Percentiles rank a stretch among this genome's conserved stretches.
These are phyloP conservation scores for Sugiyamaella sp. DNA, from an alignment of 1,139 yeast species.

Conservation along the genomic window DNA sequence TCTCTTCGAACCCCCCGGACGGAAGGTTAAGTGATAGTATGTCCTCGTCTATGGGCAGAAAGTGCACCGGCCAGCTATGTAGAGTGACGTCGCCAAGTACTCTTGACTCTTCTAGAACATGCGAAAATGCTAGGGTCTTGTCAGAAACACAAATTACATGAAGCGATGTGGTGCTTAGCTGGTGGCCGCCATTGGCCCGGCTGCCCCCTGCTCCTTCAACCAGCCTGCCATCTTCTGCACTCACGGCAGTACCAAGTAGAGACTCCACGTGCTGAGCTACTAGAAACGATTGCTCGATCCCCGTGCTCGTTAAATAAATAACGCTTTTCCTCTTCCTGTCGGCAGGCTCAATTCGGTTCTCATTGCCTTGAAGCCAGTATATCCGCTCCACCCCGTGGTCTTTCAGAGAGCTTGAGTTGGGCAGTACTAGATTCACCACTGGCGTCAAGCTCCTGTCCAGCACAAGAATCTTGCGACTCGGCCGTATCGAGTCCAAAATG, in stretches of 20 bases:
- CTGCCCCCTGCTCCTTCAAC: neutral
- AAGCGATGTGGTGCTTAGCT: conserved; percentile 24
- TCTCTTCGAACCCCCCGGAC: conserved; percentile 40
- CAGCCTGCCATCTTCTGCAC: neutral
- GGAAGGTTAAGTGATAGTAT: conserved; percentile 42
- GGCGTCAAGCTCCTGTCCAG: conserved; percentile 60
- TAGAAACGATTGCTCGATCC: conserved; percentile 30
- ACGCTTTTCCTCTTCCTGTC: conserved; percentile 21
- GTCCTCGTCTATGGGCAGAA: conserved; percentile 41
- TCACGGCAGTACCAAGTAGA: conserved; percentile 22
- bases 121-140: conserved; percentile 39
- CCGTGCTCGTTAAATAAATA: conserved; percentile 32
- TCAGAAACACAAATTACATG: conserved; percentile 42
- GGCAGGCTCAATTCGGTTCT: conserved; percentile 4
- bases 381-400: conserved; percentile 61
- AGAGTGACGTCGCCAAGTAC: conserved; percentile 46
- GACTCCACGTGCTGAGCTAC: conserved; percentile 37
- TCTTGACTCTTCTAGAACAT: conserved; percentile 41
- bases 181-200: neutral
- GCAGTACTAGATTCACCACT: conserved; percentile 60
- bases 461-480: conserved; percentile 45
- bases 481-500: conserved; percentile 38
- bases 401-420: conserved; percentile 55
- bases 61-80: conserved; percentile 42
- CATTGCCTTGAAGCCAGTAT: conserved; percentile 53